phyloP scores from a whole-genome alignment of 2,329 filamentous ascomycete species.

The Ceratocystis alfenasii region DNA sequence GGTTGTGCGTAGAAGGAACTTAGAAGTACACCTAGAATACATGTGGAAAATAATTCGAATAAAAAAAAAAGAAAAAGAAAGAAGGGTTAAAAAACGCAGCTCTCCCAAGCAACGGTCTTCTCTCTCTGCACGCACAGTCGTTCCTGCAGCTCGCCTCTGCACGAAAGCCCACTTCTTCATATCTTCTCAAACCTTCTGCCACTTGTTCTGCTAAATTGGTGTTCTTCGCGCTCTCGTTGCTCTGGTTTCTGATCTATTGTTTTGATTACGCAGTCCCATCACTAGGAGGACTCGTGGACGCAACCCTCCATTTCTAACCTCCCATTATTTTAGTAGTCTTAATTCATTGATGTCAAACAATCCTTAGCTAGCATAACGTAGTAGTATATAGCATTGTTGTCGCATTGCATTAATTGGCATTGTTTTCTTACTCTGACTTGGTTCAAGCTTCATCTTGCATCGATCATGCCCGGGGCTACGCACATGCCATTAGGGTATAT shows the following conservation, averaged over 20 bases:
- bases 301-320: not conserved
- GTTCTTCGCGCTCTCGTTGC: not conserved
- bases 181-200: not conserved
- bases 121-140: not conserved
- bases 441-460: not conserved
- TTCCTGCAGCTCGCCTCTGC: slow-evolving; percentile 19
- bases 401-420: slow-evolving; percentile 2
- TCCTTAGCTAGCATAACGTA: not conserved
- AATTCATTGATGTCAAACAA: not conserved
- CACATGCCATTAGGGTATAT: not conserved
- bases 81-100: not conserved
- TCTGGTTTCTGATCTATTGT: slow-evolving; percentile 2
- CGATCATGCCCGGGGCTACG: slow-evolving; percentile 3
- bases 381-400: not conserved
- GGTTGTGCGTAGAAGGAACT: too few relatives aligned
- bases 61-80: not conserved
- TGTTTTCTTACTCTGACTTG: slow-evolving; percentile 2
- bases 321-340: not conserved
- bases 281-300: too few relatives aligned
- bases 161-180: slow-evolving; percentile 9
- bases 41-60: not conserved
- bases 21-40: not conserved
- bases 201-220: not conserved
- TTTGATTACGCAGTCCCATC: not conserved
- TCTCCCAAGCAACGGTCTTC: not conserved